Evolutionary conservation across 148 eudicot species (phyloP), one percentile per base, ranked within the genome.

Genomic region (Cornus suecica): DNA sequence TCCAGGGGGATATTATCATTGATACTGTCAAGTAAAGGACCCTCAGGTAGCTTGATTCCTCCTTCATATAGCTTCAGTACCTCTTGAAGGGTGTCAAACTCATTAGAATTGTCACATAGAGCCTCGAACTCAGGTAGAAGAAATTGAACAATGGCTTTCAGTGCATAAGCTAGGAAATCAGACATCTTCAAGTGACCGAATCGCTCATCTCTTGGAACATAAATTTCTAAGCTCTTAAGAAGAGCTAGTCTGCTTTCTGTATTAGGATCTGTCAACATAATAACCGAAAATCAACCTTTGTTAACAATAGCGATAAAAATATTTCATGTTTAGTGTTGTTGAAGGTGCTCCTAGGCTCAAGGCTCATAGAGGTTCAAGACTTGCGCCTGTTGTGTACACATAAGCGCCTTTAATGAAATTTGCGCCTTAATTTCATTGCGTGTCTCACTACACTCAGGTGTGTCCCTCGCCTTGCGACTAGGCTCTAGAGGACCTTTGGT

Each of bases 141-240:
- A 72, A 81, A 81, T 54, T 94, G 97, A 41, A 75, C 74, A 15
- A 89, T 16, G 5, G 90, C 84, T 81, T 90, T 92, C 30, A 94
- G 78, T 5, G 83, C 85, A 69, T 86, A 83, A 30, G 86, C 94
- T 31, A 90, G 77, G 77, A 86, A 89, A 81, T 92, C 97, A 1
- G 89, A 80, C 88, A 90, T 61, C 83, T 92, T 92, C 74, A 90
- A 32, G 80, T 90, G 92, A 16, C 93, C 90, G 64, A 92, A 88
- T 54, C 87, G 81, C 69, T 94, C 97, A 60, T 94, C 98, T 78
- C 94, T 87, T 18, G 98, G 97, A 41, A 94, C 93, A 72, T 94
- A 92, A 20, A 90, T 82, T 71, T 85, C 72, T 56, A 91, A 61
- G 80, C 91, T 86, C 84, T 70, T 79, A 29, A 86, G 48, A 37